Percentiles rank a stretch among this genome's conserved stretches.
Conservation (phyloP, 768 basidiomycete species). For the Termitomyces sp. region DNA sequence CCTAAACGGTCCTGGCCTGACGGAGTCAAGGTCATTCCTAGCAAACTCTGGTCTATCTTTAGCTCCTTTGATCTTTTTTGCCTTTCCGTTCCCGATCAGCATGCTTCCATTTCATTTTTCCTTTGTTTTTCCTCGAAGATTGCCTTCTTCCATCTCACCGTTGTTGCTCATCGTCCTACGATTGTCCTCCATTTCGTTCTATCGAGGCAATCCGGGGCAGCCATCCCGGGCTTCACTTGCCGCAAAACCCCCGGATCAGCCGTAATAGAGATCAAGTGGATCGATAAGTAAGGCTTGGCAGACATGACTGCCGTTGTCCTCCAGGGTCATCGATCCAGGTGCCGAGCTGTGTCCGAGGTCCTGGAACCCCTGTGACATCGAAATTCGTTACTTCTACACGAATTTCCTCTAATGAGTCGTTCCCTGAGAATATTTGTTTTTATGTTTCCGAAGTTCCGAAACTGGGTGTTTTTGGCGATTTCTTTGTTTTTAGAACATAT, state of each 20-base stretch:
- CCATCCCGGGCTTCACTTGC: not conserved
- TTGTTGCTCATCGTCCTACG: too few relatives aligned
- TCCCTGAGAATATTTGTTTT: too few relatives aligned
- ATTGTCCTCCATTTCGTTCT: too few relatives aligned
- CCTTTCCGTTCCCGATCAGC: slow-evolving; percentile 1
- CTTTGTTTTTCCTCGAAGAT: not conserved
- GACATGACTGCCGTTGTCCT: too few relatives aligned
- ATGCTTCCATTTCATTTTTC: not conserved
- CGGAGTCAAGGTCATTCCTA: not conserved
- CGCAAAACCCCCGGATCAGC: not conserved
- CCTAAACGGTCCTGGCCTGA: not conserved
- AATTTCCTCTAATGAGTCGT: too few relatives aligned
- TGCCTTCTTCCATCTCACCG: not conserved
- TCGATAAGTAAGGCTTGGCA: not conserved
- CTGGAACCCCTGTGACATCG: too few relatives aligned
- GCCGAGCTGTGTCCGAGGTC: too few relatives aligned
- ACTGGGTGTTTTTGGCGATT: too few relatives aligned
- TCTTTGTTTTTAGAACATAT: too few relatives aligned
- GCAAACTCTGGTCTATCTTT: not conserved
- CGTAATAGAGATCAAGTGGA: not conserved
- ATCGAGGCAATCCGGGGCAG: not conserved
- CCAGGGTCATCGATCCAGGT: too few relatives aligned
- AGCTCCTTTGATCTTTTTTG: not conserved
- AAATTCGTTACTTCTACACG: too few relatives aligned
- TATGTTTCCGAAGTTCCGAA: too few relatives aligned